Base-by-base conservation (phyloP, 179 eudicot genomes). In the Camellia oleifera region DNA sequence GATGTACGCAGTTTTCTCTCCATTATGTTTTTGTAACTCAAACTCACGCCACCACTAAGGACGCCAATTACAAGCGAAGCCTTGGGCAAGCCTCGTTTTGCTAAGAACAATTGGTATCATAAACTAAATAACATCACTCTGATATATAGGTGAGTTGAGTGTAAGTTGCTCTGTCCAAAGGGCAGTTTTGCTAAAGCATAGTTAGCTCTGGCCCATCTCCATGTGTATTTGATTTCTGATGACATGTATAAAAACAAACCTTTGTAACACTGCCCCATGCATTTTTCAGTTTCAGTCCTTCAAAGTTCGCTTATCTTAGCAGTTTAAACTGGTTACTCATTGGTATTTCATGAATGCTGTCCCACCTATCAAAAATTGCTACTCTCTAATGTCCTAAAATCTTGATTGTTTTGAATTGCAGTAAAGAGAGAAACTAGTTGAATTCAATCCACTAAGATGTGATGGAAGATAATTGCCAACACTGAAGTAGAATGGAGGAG, bases 401-500 rank as follows among this genome's bases (percentile, higher is more conserved):
- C 26, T 15, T 10, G 11, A 17, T 26, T 52, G 23, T 53, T 1
- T 52, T 13, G 69, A 63, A 64, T 52, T 77, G 74, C 80, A 77
- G 80, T 8, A 26, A 23, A 67, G 20, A 66, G 61, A 32, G 61
- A 7, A 42, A 32, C 18, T 3, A 53, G 73, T 77, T 63, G 71
- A 32, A 77, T 32, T 66, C 20, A 52, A 67, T 77, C 62, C 63
- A 66, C 63, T 52, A 26, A 45, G 12, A 18, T 44, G 66, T 69
- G 12, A 77, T 65, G 75, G 40, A 58, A 56, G 75, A 57, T 50
- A 18, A 44, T 18, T 4, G 45, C 56, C 18, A 69, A 53, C 42
- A 53, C 14, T 78, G 15, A 56, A 42, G 1, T 3, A 69, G 68
- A 74, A 80, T 75, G 84, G 83, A 80, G 77, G 77, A 82, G 77